These are phyloP conservation scores for Thermochaetoides thermophila DNA, from an alignment of 495 filamentous ascomycete genomes.

Conservation along the genomic window DNA sequence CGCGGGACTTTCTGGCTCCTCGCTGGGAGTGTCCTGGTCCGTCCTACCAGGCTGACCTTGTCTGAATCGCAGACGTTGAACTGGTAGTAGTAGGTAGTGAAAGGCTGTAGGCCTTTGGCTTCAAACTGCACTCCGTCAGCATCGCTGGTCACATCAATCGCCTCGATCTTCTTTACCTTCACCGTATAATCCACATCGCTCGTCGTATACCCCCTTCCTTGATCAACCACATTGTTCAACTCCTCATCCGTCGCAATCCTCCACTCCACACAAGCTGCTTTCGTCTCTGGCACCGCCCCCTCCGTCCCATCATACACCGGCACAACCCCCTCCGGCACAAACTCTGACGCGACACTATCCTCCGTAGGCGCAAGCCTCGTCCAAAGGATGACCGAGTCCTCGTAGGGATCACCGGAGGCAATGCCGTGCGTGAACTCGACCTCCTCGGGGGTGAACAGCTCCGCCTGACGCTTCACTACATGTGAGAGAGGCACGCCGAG, in stretches of 20 bases:
- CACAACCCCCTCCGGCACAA: conserved; percentile 39
- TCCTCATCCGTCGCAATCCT: conserved; percentile 26
- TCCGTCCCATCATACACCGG: conserved; percentile 38
- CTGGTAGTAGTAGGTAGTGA: conserved; percentile 46
- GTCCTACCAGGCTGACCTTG: conserved; percentile 30
- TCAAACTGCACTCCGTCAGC: conserved; percentile 33
- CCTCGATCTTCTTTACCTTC: conserved; percentile 39
- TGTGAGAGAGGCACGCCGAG: conserved; percentile 6
- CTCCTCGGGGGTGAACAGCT: conserved; percentile 9
- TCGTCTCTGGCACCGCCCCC: conserved; percentile 21
- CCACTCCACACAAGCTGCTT: conserved; percentile 45
- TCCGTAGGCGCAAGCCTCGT: conserved; percentile 44
- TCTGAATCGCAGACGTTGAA: conserved; percentile 38
- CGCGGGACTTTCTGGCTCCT: conserved; percentile 22
- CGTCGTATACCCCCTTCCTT: conserved; percentile 40
- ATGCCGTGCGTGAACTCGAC: conserved; percentile 55
- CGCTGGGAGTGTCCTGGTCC: conserved; percentile 39
- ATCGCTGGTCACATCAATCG: no score
- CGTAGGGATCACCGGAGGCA: conserved; percentile 54
- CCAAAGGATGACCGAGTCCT: conserved; percentile 51
- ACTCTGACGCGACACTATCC: conserved; percentile 40
- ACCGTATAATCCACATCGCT: conserved; percentile 57
- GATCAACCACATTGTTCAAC: conserved; percentile 8
- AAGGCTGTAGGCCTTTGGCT: conserved; percentile 40
- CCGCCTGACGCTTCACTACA: conserved; percentile 4